These are phyloP conservation scores for Zasmidium angulare DNA, from an alignment of 2,329 filamentous ascomycete species.

Conservation along the genomic window DNA sequence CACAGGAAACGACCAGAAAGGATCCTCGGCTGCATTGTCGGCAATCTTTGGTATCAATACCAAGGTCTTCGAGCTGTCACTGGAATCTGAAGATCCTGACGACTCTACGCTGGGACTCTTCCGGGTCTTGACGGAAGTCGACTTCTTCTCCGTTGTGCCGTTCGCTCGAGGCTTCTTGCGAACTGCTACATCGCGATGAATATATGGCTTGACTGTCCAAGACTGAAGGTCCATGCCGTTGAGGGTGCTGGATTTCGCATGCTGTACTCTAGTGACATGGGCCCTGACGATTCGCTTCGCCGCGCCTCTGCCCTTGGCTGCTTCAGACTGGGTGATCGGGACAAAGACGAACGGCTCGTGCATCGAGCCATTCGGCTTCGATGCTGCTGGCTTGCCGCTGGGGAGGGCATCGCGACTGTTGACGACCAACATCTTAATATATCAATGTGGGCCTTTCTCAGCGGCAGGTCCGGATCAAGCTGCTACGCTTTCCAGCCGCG, in stretches of 20 bases:
- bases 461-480: background rate
- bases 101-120: background rate
- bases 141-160: background rate
- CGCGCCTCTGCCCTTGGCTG: conserved; percentile 19
- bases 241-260: conserved; percentile 14
- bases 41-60: background rate
- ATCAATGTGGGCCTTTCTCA: background rate
- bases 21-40: conserved; percentile 13
- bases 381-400: background rate
- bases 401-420: background rate
- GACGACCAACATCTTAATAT: conserved; percentile 1
- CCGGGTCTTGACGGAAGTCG: background rate
- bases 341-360: conserved; percentile 21
- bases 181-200: conserved; percentile 5
- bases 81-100: background rate
- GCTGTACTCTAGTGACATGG: conserved; percentile 23
- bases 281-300: conserved; percentile 21
- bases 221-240: conserved; percentile 16
- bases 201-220: conserved; percentile 23
- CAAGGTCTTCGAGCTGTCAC: background rate
- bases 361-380: background rate
- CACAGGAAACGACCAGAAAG: conserved; percentile 21
- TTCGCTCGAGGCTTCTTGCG: conserved; percentile 2
- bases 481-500: background rate
- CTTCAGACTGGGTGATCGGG: conserved; percentile 16